Conservation (phyloP, 371 early-diverging fungal genomes). For the Fennellomyces sp. region DNA sequence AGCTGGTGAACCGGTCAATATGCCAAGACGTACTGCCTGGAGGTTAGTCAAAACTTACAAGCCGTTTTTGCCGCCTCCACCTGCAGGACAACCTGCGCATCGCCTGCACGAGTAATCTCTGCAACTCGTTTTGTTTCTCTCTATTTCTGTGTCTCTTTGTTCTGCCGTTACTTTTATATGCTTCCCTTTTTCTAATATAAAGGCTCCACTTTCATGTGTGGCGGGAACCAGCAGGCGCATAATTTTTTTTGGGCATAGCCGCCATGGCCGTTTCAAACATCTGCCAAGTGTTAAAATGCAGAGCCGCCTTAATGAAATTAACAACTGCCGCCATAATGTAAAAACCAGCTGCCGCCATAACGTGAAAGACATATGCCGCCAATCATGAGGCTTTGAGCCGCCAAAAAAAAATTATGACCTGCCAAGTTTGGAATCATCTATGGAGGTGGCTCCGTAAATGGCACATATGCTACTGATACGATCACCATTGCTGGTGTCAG, state of each 20-base stretch:
- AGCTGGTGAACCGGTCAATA: too few relatives aligned
- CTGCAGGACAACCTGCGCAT: too few relatives aligned
- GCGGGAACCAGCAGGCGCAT: background rate
- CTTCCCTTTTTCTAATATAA: background rate
- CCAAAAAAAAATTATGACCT: background rate
- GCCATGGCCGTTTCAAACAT: background rate
- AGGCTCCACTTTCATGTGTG: background rate
- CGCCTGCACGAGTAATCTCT: conserved; percentile 33
- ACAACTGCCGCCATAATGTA: too few relatives aligned
- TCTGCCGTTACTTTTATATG: conserved; percentile 28
- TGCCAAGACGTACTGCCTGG: too few relatives aligned
- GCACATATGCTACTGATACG: too few relatives aligned
- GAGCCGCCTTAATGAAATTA: too few relatives aligned
- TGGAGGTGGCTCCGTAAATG: conserved; percentile 44
- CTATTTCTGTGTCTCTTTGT: too few relatives aligned
- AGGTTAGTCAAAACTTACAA: too few relatives aligned
- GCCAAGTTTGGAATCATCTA: conserved; percentile 31
- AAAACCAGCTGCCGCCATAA: too few relatives aligned
- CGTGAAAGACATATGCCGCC: too few relatives aligned
- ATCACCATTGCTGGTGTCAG: conserved; percentile 35
- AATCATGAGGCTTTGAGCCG: background rate
- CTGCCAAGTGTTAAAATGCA: background rate
- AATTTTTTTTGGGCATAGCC: background rate
- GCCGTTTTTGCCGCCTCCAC: too few relatives aligned
- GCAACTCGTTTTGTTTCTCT: too few relatives aligned